A percentile compares a stretch with the other conserved stretches of the same genome.
phyloP scores from a whole-genome alignment of 345 rosid genomes.

The Lagerstroemia speciosa region DNA sequence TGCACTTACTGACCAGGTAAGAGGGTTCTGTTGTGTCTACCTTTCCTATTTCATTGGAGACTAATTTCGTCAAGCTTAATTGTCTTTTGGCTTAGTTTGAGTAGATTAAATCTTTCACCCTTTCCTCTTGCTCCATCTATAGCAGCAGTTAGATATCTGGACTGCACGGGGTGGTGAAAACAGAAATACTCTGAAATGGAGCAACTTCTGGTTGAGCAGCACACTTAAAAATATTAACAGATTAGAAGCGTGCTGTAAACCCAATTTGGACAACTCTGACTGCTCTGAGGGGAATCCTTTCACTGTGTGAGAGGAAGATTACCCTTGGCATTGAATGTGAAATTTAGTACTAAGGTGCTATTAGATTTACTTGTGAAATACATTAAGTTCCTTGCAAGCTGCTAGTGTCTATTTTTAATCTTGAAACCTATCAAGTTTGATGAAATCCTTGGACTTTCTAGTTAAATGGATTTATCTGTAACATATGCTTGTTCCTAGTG shows the following conservation, averaged over 20 bases:
- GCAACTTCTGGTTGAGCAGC: too few species aligned
- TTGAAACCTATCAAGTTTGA: background rate
- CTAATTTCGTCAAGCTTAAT: background rate
- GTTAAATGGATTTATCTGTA: background rate
- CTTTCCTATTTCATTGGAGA: background rate
- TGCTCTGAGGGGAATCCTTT: too few species aligned
- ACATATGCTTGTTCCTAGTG: background rate
- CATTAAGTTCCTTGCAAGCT: background rate
- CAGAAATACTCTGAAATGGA: too few species aligned
- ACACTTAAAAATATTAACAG: too few species aligned
- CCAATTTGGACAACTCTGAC: too few species aligned
- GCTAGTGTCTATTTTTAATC: background rate
- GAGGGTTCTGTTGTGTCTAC: background rate
- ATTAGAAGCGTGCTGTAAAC: too few species aligned
- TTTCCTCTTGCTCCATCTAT: background rate
- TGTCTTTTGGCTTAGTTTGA: background rate
- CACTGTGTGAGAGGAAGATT: too few species aligned
- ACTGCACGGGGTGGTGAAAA: too few species aligned
- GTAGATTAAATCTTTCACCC: background rate
- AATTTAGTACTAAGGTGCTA: background rate
- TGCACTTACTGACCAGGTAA: conserved; percentile 77
- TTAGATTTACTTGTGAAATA: background rate
- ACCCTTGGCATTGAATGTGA: too few species aligned
- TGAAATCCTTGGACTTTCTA: background rate
- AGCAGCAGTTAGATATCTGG: too few species aligned